Evolutionary conservation across 2,329 filamentous ascomycete species (phyloP).

Genomic region (Aspergillus sp.): DNA sequence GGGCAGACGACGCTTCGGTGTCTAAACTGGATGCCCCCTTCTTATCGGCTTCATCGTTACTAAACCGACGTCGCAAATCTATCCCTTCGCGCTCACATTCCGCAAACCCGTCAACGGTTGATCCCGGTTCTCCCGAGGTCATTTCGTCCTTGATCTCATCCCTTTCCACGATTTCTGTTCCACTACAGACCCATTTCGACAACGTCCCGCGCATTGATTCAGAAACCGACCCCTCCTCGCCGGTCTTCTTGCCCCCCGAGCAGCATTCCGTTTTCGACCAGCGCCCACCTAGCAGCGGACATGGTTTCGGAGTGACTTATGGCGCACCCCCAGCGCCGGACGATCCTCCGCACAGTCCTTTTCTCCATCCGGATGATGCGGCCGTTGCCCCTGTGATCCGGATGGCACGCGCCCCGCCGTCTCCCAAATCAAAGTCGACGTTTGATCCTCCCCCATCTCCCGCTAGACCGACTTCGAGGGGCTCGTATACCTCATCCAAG

Average conservation of each 20-base stretch:
- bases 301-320: constrained; percentile 71
- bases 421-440: constrained; percentile 67
- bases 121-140: constrained; percentile 48
- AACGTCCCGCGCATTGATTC: constrained; percentile 46
- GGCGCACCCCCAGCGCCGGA: constrained; percentile 60
- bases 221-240: constrained; percentile 38
- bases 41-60: constrained; percentile 26
- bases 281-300: constrained; percentile 14
- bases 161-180: constrained; percentile 59
- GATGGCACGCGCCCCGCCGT: constrained; percentile 78
- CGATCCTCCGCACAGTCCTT: constrained; percentile 50
- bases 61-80: constrained; percentile 48
- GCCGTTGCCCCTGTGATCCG: constrained; percentile 70
- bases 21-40: constrained; percentile 25
- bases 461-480: constrained; percentile 34
- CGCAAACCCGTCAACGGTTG: constrained; percentile 30
- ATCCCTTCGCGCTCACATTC: constrained; percentile 32
- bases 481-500: constrained; percentile 37
- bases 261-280: constrained; percentile 28
- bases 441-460: constrained; percentile 23
- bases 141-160: constrained; percentile 63
- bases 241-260: constrained; percentile 26
- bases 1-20: constrained; percentile 21
- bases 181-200: constrained; percentile 70
- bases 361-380: constrained; percentile 55